Conservation (phyloP, 495 filamentous ascomycete species). For the Chaetomium cochliodes region DNA sequence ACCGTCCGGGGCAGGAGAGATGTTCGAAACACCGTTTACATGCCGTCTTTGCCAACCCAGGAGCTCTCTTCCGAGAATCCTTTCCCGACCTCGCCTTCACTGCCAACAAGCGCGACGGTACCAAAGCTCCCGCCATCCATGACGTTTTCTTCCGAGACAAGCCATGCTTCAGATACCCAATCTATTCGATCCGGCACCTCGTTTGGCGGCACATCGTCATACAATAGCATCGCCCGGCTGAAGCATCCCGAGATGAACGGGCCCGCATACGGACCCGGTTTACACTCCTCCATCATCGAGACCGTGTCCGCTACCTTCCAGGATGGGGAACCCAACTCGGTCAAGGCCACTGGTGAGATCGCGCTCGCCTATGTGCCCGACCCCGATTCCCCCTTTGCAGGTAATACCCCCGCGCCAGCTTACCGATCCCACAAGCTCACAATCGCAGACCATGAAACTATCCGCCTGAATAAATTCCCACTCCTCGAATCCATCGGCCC, state of each 20-base stretch:
- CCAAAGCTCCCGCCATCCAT: conserved; percentile 45
- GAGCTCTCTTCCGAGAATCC: conserved; percentile 44
- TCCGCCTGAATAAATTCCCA: conserved; percentile 87
- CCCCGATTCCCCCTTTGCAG: conserved; percentile 40
- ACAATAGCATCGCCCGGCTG: conserved; percentile 52
- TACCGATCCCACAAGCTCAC: conserved; percentile 4
- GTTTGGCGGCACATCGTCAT: conserved; percentile 47
- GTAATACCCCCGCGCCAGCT: conserved; percentile 18
- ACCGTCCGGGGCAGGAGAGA: conserved; percentile 87
- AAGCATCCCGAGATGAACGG: conserved; percentile 79
- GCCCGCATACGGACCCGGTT: conserved; percentile 66
- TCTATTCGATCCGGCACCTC: conserved; percentile 89
- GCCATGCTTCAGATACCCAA: conserved; percentile 75
- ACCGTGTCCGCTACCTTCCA: conserved; percentile 84
- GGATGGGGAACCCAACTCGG: conserved; percentile 65
- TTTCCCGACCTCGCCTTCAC: conserved; percentile 47
- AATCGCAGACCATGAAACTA: conserved; percentile 55
- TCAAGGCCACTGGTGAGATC: conserved; percentile 83
- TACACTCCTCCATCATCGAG: conserved; percentile 91
- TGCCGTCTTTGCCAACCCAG: conserved; percentile 52
- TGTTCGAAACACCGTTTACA: conserved; percentile 83
- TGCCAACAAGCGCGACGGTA: conserved; percentile 37
- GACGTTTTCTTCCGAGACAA: conserved; percentile 51
- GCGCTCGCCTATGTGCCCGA: conserved; percentile 77
- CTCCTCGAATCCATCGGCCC: conserved; percentile 92